Evolutionary conservation across 1,284 basidiomycete species (phyloP).

Genomic region (Vanrija humicola): DNA sequence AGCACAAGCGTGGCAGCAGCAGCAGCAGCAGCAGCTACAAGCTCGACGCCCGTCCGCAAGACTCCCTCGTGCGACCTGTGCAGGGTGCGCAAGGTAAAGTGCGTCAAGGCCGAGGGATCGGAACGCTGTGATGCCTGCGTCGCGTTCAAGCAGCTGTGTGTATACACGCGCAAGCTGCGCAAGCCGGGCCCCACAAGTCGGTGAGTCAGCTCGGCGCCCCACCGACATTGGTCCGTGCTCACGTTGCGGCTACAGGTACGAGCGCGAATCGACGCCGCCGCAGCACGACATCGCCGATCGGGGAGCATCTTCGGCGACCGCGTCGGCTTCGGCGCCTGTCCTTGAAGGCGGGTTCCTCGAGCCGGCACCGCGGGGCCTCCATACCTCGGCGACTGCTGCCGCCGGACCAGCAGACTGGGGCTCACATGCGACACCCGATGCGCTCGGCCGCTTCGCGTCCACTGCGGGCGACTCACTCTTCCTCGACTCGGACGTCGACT

Average conservation of each 20-base stretch:
- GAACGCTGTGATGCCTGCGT: constrained; percentile 22
- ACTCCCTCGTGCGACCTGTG: constrained; percentile 19
- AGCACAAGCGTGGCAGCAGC: no score
- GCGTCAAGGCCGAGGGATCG: constrained; percentile 18
- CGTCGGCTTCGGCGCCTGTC: background rate
- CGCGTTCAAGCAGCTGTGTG: constrained; percentile 20
- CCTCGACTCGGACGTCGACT: no score
- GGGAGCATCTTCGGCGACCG: background rate
- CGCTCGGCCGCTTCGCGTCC: background rate
- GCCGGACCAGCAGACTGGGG: background rate
- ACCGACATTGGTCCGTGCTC: background rate
- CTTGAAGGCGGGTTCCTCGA: no score
- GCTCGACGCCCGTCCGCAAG: no score
- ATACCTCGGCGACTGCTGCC: no score
- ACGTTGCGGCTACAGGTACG: constrained; percentile 1
- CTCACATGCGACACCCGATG: background rate
- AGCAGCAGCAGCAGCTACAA: no score
- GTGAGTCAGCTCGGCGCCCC: constrained; percentile 10
- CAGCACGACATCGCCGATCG: background rate
- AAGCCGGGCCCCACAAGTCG: constrained; percentile 31
- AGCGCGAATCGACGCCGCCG: constrained; percentile 4
- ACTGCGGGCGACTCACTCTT: no score
- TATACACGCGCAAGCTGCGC: constrained; percentile 20
- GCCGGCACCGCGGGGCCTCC: background rate
- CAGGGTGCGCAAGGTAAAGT: constrained; percentile 25